Evolutionary conservation across 257 asterid genomes (phyloP).

Genomic region (Forsythia suspensa): DNA sequence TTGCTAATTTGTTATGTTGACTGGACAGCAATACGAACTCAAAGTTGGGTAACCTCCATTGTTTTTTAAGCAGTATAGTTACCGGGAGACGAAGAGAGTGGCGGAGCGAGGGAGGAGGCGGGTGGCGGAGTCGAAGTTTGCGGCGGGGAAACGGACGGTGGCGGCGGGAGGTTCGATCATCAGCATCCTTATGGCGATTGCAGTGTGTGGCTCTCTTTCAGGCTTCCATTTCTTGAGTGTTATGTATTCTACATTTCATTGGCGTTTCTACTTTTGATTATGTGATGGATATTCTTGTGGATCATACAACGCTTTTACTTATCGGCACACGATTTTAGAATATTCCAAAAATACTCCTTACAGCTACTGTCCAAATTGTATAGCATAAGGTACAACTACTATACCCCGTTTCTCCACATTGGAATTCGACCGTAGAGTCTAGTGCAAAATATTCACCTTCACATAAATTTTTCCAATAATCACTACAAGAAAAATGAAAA

Average conservation of each 20-base stretch:
- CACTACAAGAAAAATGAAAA: too few relatives aligned
- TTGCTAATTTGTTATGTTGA: too few relatives aligned
- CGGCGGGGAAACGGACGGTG: constrained; percentile 50
- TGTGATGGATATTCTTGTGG: not conserved
- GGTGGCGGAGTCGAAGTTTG: constrained; percentile 37
- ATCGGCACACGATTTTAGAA: not conserved
- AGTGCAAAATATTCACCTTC: too few relatives aligned
- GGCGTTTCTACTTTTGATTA: not conserved
- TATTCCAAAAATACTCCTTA: not conserved
- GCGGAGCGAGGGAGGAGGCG: constrained; percentile 50
- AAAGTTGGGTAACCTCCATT: not conserved
- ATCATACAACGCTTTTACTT: not conserved
- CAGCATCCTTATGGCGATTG: constrained; percentile 47
- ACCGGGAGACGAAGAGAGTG: constrained; percentile 52
- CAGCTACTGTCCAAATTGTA: not conserved
- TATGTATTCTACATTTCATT: not conserved
- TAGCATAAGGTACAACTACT: too few relatives aligned
- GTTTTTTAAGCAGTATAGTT: constrained; percentile 5
- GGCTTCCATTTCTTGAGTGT: not conserved
- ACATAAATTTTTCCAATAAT: too few relatives aligned
- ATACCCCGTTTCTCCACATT: too few relatives aligned
- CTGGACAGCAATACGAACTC: not conserved
- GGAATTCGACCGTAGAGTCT: too few relatives aligned
- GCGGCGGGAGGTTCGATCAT: constrained; percentile 62
- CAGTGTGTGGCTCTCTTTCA: not conserved